Evolutionary conservation across 768 basidiomycete genomes (phyloP).

Genomic region (Leccinum arenicola): DNA sequence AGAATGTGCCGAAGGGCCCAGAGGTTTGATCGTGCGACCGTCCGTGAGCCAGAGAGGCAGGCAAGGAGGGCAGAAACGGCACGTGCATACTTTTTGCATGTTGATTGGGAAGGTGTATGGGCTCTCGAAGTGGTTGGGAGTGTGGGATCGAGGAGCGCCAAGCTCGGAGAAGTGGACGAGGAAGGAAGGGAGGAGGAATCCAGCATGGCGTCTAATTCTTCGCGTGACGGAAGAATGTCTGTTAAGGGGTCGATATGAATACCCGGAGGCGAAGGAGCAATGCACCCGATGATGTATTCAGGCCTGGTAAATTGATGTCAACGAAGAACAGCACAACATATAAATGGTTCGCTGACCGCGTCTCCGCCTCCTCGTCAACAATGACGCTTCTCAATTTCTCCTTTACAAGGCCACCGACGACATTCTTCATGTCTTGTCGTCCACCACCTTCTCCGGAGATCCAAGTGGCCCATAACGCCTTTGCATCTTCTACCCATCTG

Average conservation of each 20-base stretch:
- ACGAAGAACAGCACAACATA: not conserved
- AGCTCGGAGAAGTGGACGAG: conserved; percentile 47
- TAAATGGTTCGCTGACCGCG: conserved; percentile 29
- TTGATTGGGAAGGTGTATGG: conserved; percentile 6
- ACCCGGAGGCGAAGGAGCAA: conserved; percentile 36
- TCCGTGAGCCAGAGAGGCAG: conserved; percentile 55
- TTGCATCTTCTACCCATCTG: conserved; percentile 22
- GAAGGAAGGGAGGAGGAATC: conserved; percentile 38
- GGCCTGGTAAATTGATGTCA: conserved; percentile 35
- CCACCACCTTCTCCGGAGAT: conserved; percentile 6
- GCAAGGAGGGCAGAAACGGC: conserved; percentile 53
- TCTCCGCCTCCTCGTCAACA: conserved; percentile 31
- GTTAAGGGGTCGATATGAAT: conserved; percentile 38
- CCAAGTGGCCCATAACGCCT: conserved; percentile 33
- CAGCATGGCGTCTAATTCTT: conserved; percentile 48
- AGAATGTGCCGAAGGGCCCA: conserved; percentile 74
- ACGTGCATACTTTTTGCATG: conserved; percentile 53
- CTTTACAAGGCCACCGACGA: conserved; percentile 38
- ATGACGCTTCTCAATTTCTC: conserved; percentile 42
- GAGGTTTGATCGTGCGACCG: conserved; percentile 52
- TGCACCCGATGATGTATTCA: conserved; percentile 41
- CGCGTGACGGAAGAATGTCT: conserved; percentile 52
- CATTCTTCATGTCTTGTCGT: conserved; percentile 21
- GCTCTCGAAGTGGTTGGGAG: conserved; percentile 44
- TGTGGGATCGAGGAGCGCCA: conserved; percentile 59